Base-by-base conservation (phyloP, 2,329 filamentous ascomycete species). In the Fusarium sp. region DNA sequence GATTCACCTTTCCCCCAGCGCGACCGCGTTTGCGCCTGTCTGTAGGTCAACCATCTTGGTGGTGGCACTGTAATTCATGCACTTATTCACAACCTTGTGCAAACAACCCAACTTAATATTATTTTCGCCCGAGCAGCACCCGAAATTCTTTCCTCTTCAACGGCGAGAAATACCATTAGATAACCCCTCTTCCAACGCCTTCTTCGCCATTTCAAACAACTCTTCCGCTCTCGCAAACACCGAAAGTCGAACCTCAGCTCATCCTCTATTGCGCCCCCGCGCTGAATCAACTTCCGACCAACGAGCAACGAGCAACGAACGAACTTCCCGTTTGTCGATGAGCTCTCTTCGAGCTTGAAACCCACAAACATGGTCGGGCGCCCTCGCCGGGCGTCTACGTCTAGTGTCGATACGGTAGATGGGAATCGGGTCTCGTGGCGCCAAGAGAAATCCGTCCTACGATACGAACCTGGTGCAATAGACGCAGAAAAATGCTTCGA, bases 401-500 rank as follows among this genome's bases (percentile, higher is more conserved):
- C 83, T 21, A 84, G 81, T 30, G 79, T 81, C 42, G 80, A 80
- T 43, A 81, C 80, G 2, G 69, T 80, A 55, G 78, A 83, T 58
- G 72, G 81, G 26, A 55, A 73, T 44, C 74, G 80, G 39, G 60
- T 76, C 14, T 75, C 67, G 24, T 80, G 76, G 73, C 71, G 71
- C 15, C 72, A 78, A 58, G 79, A 81, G 56, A 70, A 71, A 14
- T 76, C 75, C 1, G 74, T 81, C 34, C 61, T 81, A 19, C 74
- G 72, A 42, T 70, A 72, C 6, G 23, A 61, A 73, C 9, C 49
- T 68, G 14, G 74, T 68, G 36, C 62, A 65, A 12, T 66, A 74
- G 11, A 67, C 68, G 77, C 87, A 17, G 91, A 87, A 83, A 86
- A 88, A 5, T 83, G 83, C 47, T 91, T 91, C 73, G 80, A 86